phyloP scores from a whole-genome alignment of 2,329 filamentous ascomycete genomes.

The Coleophoma crateriformis region DNA sequence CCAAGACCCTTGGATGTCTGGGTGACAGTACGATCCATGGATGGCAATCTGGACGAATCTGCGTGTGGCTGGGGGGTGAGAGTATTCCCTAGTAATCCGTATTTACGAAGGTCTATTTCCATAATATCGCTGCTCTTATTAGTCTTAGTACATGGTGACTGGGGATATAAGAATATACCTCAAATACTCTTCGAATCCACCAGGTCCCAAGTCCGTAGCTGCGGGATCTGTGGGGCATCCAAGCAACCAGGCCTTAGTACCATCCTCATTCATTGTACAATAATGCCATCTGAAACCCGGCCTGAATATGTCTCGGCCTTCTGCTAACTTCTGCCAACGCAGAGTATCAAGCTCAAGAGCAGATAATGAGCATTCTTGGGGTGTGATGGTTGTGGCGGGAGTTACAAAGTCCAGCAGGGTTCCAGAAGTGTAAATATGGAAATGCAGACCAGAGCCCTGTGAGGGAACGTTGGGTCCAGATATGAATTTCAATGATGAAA shows the following conservation, averaged over 20 bases:
- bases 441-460: slow-evolving; percentile 88
- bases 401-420: slow-evolving; percentile 92
- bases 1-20: slow-evolving; percentile 67
- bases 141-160: neutral
- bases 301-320: slow-evolving; percentile 90
- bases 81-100: slow-evolving; percentile 83
- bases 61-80: slow-evolving; percentile 48
- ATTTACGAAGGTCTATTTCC: slow-evolving; percentile 85
- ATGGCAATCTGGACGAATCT: slow-evolving; percentile 42
- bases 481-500: slow-evolving; percentile 85
- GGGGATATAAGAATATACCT: slow-evolving; percentile 32
- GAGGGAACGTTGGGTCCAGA: slow-evolving; percentile 81
- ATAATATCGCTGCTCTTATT: slow-evolving; percentile 64
- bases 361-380: slow-evolving; percentile 84
- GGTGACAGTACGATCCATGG: slow-evolving; percentile 37
- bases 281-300: slow-evolving; percentile 96
- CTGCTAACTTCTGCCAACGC: slow-evolving; percentile 91
- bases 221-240: slow-evolving; percentile 76
- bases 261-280: slow-evolving; percentile 90
- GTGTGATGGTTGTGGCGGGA: slow-evolving; percentile 78
- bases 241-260: slow-evolving; percentile 95
- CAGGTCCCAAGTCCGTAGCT: slow-evolving; percentile 59
- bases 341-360: slow-evolving; percentile 81
- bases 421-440: slow-evolving; percentile 90
- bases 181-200: slow-evolving; percentile 81